A percentile compares a stretch with the other conserved stretches of the same genome.
Evolutionary conservation across 2,329 filamentous ascomycete genomes (phyloP).

Genomic region (Drechslerella stenobrocha): DNA sequence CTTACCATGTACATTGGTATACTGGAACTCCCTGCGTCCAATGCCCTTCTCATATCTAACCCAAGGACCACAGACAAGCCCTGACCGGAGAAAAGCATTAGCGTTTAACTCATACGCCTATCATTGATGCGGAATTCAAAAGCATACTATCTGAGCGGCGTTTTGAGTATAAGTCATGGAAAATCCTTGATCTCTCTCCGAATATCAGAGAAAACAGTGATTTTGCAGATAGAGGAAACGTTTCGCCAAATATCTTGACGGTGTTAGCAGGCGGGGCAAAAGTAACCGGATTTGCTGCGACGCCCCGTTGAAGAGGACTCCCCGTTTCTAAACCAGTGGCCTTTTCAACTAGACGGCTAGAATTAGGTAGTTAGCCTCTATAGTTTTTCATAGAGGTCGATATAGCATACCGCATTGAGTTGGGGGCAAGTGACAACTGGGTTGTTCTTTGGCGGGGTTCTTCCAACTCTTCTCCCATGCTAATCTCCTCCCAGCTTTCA

Average conservation of each 20-base stretch:
- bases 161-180: constrained; percentile 86
- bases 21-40: constrained; percentile 16
- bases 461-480: constrained; percentile 54
- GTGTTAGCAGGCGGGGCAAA: constrained; percentile 84
- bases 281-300: constrained; percentile 73
- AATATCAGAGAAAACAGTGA: constrained; percentile 95
- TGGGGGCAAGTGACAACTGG: background rate
- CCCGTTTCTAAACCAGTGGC: constrained; percentile 7
- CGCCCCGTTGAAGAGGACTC: background rate
- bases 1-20: constrained; percentile 34
- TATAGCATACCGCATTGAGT: constrained; percentile 50
- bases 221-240: constrained; percentile 90
- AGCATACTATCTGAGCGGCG: constrained; percentile 66
- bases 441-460: constrained; percentile 23
- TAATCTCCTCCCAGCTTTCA: constrained; percentile 89
- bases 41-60: background rate
- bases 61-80: constrained; percentile 19
- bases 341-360: constrained; percentile 28
- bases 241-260: constrained; percentile 72
- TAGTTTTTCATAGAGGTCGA: background rate
- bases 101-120: background rate
- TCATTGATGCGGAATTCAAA: background rate
- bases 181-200: constrained; percentile 92
- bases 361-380: constrained; percentile 1
- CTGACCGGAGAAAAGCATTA: background rate